Evolutionary conservation across 2,329 filamentous ascomycete species (phyloP).

Genomic region (Colletotrichum sp.): DNA sequence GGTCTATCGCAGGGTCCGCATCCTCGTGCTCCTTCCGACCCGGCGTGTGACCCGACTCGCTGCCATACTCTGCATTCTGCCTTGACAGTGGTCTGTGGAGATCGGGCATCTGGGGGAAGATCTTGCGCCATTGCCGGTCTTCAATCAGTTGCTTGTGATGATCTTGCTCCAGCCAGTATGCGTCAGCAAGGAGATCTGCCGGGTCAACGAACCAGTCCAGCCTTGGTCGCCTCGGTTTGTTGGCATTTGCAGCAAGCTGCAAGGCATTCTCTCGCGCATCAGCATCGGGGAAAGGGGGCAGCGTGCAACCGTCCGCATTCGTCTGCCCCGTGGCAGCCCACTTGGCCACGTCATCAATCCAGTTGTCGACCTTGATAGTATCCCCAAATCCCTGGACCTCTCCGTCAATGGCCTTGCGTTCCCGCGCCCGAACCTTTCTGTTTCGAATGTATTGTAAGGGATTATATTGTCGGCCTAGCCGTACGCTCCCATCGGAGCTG

Average conservation of each 20-base stretch:
- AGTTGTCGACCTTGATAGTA: constrained; percentile 71
- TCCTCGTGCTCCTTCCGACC: constrained; percentile 1
- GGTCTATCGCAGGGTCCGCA: not conserved
- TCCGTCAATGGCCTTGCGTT: constrained; percentile 76
- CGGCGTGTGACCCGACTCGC: constrained; percentile 1
- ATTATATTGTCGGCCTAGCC: constrained; percentile 79
- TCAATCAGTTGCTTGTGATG: constrained; percentile 83
- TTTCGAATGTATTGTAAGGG: constrained; percentile 93
- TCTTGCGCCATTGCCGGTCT: constrained; percentile 75
- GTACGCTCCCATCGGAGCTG: constrained; percentile 40
- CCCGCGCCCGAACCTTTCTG: constrained; percentile 80
- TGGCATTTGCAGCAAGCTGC: constrained; percentile 45
- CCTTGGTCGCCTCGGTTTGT: constrained; percentile 73
- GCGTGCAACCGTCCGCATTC: constrained; percentile 35
- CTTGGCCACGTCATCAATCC: constrained; percentile 74
- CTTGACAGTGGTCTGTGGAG: constrained; percentile 32
- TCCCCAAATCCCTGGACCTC: constrained; percentile 81
- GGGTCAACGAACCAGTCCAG: constrained; percentile 87
- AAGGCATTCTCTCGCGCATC: constrained; percentile 44
- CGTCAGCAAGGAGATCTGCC: constrained; percentile 86
- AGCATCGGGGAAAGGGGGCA: constrained; percentile 54
- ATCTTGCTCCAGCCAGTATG: constrained; percentile 86
- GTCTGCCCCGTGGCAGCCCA: constrained; percentile 44
- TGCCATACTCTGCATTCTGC: constrained; percentile 26
- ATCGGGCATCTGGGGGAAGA: constrained; percentile 60